Conservation (phyloP, 2,329 filamentous ascomycete species). For the Phaeoacremonium minimum region DNA sequence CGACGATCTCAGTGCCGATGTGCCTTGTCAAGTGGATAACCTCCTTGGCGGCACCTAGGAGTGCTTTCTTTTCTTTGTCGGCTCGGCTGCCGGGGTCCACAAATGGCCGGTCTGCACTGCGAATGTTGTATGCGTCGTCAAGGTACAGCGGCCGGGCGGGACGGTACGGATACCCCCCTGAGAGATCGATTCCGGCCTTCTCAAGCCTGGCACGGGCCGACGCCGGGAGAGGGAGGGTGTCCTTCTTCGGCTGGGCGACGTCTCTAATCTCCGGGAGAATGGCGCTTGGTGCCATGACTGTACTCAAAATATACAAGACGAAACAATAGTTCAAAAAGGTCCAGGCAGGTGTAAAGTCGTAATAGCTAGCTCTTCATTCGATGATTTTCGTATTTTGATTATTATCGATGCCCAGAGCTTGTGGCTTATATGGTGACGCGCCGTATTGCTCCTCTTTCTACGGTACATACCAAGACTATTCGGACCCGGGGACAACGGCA, state of each 20-base stretch:
- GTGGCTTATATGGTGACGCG: no score
- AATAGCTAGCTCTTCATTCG: no score
- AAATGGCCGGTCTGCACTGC: constrained; percentile 50
- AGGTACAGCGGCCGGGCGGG: constrained; percentile 64
- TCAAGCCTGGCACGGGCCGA: constrained; percentile 53
- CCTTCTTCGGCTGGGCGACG: constrained; percentile 57
- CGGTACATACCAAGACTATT: no score
- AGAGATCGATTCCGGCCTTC: constrained; percentile 66
- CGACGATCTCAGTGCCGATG: constrained; percentile 62
- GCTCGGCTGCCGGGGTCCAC: constrained; percentile 61
- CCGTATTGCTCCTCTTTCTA: no score
- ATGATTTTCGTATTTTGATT: no score
- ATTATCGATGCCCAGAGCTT: no score
- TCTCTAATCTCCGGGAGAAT: constrained; percentile 62
- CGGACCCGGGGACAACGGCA: no score
- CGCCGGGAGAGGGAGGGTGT: constrained; percentile 58
- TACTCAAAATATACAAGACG: no score
- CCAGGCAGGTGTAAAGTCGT: no score
- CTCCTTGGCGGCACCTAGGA: constrained; percentile 57
- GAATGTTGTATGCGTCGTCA: constrained; percentile 65
- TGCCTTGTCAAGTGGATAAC: constrained; percentile 58
- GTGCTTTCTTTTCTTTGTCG: constrained; percentile 57
- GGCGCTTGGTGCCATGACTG: constrained; percentile 47
- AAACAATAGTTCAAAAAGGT: no score
- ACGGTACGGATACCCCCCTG: constrained; percentile 66